Evolutionary conservation across 2,329 filamentous ascomycete species (phyloP).

Genomic region (Didymella sp.): DNA sequence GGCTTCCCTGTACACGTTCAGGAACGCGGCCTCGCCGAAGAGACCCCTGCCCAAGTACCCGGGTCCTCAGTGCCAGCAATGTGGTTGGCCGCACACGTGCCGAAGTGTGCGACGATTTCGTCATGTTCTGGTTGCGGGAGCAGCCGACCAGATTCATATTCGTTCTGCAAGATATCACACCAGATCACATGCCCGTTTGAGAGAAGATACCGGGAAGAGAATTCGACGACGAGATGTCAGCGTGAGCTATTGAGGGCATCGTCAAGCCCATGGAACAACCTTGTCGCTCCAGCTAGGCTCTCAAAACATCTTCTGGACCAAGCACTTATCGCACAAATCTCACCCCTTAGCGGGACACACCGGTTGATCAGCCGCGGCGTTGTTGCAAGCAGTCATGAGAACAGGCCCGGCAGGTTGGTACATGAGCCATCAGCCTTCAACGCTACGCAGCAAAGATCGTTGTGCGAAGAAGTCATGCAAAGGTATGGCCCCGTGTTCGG

Average conservation of each 20-base stretch:
- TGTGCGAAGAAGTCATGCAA: constrained; percentile 10
- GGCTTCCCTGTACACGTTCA: constrained; percentile 30
- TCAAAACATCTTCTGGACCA: constrained; percentile 15
- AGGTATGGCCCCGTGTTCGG: constrained; percentile 21
- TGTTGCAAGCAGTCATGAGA: constrained; percentile 28
- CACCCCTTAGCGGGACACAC: constrained; percentile 13
- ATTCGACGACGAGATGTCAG: constrained; percentile 1
- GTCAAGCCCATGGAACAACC: constrained; percentile 14
- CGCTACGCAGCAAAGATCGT: constrained; percentile 5
- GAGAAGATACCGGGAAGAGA: background rate
- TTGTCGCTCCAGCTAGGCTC: constrained; percentile 4
- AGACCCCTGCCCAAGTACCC: constrained; percentile 34
- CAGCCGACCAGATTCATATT: constrained; percentile 31
- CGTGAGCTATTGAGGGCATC: background rate
- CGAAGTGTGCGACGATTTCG: constrained; percentile 23
- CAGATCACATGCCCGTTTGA: background rate
- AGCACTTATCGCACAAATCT: constrained; percentile 18
- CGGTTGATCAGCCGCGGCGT: constrained; percentile 22
- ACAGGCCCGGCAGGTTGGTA: constrained; percentile 26
- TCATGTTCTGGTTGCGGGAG: constrained; percentile 36
- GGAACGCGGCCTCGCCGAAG: constrained; percentile 41
- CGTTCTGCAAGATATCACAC: background rate
- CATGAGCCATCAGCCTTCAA: constrained; percentile 4
- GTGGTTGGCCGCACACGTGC: constrained; percentile 31
- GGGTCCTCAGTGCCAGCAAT: constrained; percentile 29